Evolutionary conservation across 345 rosid genomes (phyloP).

Genomic region (Noccaea bulbosa): DNA sequence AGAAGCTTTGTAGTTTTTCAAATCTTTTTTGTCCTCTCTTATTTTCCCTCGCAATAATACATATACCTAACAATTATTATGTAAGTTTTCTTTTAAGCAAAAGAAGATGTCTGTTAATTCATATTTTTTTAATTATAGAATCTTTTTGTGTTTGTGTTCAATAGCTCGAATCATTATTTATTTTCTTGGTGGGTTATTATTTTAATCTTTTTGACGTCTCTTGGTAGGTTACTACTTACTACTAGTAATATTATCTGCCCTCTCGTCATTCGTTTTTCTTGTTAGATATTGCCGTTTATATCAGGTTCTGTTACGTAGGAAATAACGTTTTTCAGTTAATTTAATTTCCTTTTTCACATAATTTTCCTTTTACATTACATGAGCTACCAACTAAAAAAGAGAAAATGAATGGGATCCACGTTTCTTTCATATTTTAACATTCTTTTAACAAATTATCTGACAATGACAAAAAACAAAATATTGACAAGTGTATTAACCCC

Average conservation of each 20-base stretch:
- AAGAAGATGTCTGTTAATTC: conserved; percentile 22
- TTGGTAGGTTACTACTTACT: not conserved
- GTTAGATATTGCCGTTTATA: conserved; percentile 8
- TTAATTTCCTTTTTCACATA: conserved; percentile 1
- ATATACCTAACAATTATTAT: conserved; percentile 12
- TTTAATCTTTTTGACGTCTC: not conserved
- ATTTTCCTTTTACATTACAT: not conserved
- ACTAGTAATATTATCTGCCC: not conserved
- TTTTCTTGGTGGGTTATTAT: not conserved
- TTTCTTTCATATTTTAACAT: not conserved
- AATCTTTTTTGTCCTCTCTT: conserved; percentile 14
- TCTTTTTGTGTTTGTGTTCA: conserved; percentile 1
- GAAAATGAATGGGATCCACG: not conserved
- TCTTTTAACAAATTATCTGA: not conserved
- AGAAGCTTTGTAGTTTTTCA: not conserved
- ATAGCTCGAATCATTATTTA: not conserved
- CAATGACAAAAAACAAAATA: not conserved
- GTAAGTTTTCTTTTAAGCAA: not conserved
- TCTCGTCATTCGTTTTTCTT: not conserved
- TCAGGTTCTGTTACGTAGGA: not conserved
- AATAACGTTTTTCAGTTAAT: not conserved
- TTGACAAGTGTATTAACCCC: not conserved
- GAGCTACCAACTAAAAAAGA: not conserved
- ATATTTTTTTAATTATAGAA: not conserved
- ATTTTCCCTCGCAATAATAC: conserved; percentile 18